Base-by-base conservation (phyloP, 176 grass and related monocot genomes). In the Ananas comosus region DNA sequence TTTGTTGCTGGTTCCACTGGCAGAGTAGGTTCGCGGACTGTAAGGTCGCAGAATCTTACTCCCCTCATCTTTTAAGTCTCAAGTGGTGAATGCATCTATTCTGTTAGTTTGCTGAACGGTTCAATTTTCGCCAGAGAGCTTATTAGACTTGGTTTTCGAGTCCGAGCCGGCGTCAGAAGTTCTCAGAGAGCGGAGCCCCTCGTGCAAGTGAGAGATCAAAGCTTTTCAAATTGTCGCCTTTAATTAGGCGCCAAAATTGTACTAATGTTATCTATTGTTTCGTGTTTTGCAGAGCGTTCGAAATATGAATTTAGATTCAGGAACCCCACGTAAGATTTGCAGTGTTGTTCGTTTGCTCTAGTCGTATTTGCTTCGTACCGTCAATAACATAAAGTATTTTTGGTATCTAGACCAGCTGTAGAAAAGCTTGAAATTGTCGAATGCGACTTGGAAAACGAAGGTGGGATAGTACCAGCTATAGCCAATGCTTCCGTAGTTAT, bases 61-160 rank as follows among this genome's bases (percentile, higher is more conserved):
- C 10, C 29, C 33, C 10, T 24, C 77, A 51, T 72, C n/a, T 70
- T 25, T 12, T 58, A 51, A 12, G 8, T 53, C 0, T 16, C 11
- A 29, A 63, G 64, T 11, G 4, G 57, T 48, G 24, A 69, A 51
- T 71, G 13, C 11, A 65, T 22, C 17, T 57, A 42, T 29, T 25
- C 22, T 69, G 3, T 33, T 68, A 12, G 13, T 51, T n/a, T 50
- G 14, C 29, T 74, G 22, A 69, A 67, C 68, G 13, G 13, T 48
- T 51, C 25, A 48, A 50, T 54, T 64, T 61, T 74, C 59, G 13
- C 53, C 64, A 91, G 88, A 74, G 88, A 96, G 63, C 88, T 96
- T 54, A 78, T 96, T 68, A 96, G 82, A 75, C 92, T 89, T 28
- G 92, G 92, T 27, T 96, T 87, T 80, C 75, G 88, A 16, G 88